Base-by-base conservation (phyloP, 805 yeast genomes). In the Crinitomyces ghanaensis region DNA sequence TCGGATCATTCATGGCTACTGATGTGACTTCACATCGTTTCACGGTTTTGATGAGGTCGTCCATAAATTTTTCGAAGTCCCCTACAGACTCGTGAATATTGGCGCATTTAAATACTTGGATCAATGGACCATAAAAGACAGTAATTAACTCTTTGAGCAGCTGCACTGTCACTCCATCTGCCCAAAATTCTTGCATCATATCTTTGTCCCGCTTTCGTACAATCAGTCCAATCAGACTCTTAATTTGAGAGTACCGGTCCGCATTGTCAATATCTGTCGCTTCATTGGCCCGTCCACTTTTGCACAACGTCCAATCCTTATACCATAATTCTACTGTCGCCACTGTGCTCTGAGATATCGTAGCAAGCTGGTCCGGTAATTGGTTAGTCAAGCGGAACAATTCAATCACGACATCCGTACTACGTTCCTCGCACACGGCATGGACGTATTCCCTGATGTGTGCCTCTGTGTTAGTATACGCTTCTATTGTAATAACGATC, bases 161-260 rank as follows among this genome's bases (percentile, higher is more conserved):
- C 23, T 66, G 66, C n/a, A 85, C 75, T 29, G 93, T 60, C 43
- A 80, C 82, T 0, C 88, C 84, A 45, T 86, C 94, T 29, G 72
- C 74, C 93, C 95, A 83, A 27, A 86, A 51, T 48, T 77, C 76
- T 46, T 74, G 75, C 62, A 86, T 56, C 27, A 78, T 59, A 36
- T 74, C 72, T 51, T 83, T 85, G 50, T 88, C 98, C 23, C 73
- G 70, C 37, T 72, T 76, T 22, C 91, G 68, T 1, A 81, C 60
- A 41, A 68, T 68, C 12, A 79, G 56, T 39, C 70, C 75, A 56
- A 79, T 70, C 34, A 78, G 65, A 35, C 77, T 75, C 38, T 71
- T 73, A 9, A 80, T 50, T 40, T 66, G 64, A 5, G 72, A 57
- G 45, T 68, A 79, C 26, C 68, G 47, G 14, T 62, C 61, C 2